Conservation (phyloP, 371 early-diverging fungal genomes). For the Mucor lusitanicus region DNA sequence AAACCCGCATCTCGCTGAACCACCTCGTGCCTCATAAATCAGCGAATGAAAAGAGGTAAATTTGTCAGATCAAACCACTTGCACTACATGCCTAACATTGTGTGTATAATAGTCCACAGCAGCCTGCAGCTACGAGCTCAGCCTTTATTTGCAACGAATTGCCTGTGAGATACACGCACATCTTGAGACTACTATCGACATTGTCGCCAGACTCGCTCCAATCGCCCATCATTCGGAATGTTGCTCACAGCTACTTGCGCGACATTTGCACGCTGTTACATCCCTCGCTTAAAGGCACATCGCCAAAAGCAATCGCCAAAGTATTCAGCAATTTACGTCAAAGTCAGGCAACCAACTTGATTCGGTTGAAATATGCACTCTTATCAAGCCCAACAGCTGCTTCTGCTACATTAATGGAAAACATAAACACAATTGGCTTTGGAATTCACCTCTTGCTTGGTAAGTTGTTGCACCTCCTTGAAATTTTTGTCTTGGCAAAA, state of each 20-base stretch:
- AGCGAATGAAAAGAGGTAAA: slow-evolving; percentile 3
- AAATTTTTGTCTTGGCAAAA: slow-evolving; percentile 12
- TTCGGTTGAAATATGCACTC: slow-evolving; percentile 47
- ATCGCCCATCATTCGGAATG: slow-evolving; percentile 37
- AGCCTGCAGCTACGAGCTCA: slow-evolving; percentile 50
- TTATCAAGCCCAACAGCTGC: slow-evolving; percentile 18
- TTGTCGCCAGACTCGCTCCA: slow-evolving; percentile 35
- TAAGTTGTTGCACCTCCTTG: slow-evolving; percentile 20
- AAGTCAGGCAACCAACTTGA: slow-evolving; percentile 40
- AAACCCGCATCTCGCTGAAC: slow-evolving; percentile 44
- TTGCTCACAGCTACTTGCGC: slow-evolving; percentile 45
- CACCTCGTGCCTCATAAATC: background rate
- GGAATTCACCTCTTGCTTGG: slow-evolving; percentile 64
- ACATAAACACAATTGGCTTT: slow-evolving; percentile 55
- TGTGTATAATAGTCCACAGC: background rate
- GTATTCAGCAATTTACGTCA: slow-evolving; percentile 36
- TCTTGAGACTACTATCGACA: slow-evolving; percentile 52
- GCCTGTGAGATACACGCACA: slow-evolving; percentile 70
- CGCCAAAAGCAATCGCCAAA: slow-evolving; percentile 46
- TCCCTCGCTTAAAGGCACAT: slow-evolving; percentile 38
- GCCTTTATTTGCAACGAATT: slow-evolving; percentile 69
- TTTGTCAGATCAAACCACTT: background rate
- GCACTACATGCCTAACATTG: background rate
- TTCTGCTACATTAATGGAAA: slow-evolving; percentile 31
- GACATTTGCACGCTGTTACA: slow-evolving; percentile 46